Evolutionary conservation across 257 asterid genomes (phyloP), one percentile per base, ranked within the genome.

Genomic region (Mentha longifolia): DNA sequence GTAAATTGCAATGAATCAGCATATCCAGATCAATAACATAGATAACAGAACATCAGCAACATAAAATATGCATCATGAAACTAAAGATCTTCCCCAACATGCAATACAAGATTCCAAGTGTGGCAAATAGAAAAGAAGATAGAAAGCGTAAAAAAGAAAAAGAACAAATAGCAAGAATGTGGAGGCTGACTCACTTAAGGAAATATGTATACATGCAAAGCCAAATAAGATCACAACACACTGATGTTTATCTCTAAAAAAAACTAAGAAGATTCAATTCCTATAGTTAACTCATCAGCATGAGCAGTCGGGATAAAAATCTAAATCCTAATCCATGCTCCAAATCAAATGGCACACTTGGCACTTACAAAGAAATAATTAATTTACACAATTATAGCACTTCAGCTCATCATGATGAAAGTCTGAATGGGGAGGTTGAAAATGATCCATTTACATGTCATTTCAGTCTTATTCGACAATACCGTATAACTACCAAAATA

Each of bases 21-120:
- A 30, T 56, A 22, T 56, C 61, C 61, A 56, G 1, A n/a, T 57
- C 42, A 30, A 58, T 22, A 58, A 68, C 30, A 61, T 6, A 50
- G 59, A 50, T 28, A 7, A 68, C 12, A 73, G 17, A 14, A 13
- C 33, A 58, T 30, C 39, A 16, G 71, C 59, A 61, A 69, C 16
- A 15, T 13, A 31, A 68, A 67, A 22, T 49, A 60, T 22, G 78
- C 49, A 58, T 30, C 17, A 6, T 8, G n/a, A 17, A 59, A 37
- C 43, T 16, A 14, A n/a, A 61, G 14, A 61, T 42, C 49, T 28
- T 65, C 13, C 50, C 46, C 9, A 6, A 15, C 31, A 60, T 3
- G 12, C 28, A 33, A 6, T 62, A 57, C 57, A 64, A 63, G 7
- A 64, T 25, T 13, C 8, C 7, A 15, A 42, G 42, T 64, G 8